phyloP scores from a whole-genome alignment of 805 yeast species.

The Kuraishia capsulata region DNA sequence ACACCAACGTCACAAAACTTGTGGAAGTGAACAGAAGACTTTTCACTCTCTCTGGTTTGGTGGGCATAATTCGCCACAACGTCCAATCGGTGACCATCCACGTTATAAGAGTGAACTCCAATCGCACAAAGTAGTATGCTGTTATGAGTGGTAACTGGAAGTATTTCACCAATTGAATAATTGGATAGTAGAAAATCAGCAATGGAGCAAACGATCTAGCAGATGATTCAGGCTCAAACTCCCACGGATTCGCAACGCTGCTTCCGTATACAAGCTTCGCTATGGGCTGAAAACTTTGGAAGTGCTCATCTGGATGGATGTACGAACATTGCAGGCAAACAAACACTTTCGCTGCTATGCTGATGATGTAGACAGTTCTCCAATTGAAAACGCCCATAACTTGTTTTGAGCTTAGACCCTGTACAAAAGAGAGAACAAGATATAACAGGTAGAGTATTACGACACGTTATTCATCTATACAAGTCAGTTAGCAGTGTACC shows the following conservation, averaged over 20 bases:
- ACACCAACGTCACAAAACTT: conserved; percentile 64
- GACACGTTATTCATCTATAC: no score
- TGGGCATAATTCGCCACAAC: conserved; percentile 20
- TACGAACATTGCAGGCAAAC: conserved; percentile 69
- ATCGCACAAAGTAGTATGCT: conserved; percentile 43
- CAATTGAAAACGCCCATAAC: conserved; percentile 20
- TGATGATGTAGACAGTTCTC: conserved; percentile 35
- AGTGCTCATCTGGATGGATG: conserved; percentile 96
- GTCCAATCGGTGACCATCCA: conserved; percentile 23
- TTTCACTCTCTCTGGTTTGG: conserved; percentile 23
- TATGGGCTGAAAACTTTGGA: conserved; percentile 79
- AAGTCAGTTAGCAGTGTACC: no score
- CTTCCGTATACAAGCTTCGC: conserved; percentile 29
- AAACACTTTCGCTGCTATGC: conserved; percentile 39
- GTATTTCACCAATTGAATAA: conserved; percentile 20
- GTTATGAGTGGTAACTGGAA: conserved; percentile 20
- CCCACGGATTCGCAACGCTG: conserved; percentile 68
- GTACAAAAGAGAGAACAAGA: no score
- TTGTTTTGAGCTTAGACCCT: no score
- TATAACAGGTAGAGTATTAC: no score
- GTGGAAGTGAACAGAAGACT: conserved; percentile 42
- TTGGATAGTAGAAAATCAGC: conserved; percentile 61
- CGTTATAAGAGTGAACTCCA: conserved; percentile 27
- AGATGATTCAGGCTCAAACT: conserved; percentile 52
- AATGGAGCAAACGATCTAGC: conserved; percentile 69